Base-by-base conservation (phyloP, 805 yeast species). In the Clavispora phyllophila region DNA sequence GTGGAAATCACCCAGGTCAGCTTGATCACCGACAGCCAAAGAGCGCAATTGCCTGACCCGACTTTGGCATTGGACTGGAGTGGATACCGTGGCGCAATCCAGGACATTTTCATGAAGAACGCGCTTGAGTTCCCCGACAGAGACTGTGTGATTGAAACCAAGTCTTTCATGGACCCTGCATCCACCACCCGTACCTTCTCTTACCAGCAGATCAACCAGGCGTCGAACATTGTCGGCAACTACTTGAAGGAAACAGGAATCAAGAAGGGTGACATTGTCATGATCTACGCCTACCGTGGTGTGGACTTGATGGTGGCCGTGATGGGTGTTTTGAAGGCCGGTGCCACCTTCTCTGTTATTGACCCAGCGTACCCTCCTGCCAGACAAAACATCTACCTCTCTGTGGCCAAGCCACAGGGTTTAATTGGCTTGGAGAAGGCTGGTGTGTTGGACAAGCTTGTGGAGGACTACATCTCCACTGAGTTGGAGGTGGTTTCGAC, bases 321-420 rank as follows among this genome's bases (percentile, higher is more conserved):
- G 14, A 83, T 93, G 86, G 99, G 98, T 65, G 96, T 89, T 17
- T 77, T 93, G 61, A 93, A 93, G 68, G 98, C 99, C 1, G 99
- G 99, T 54, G 98, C 96, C 14, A 91, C 99, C 0, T 93, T 93
- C 63, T 90, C 97, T 9, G 99, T 93, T 18, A 95, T 93, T 50
- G 99, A 93, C 61, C 99, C 99, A 7, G 98, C 98, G 5, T 93
- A 93, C 63, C 99, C 99, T 34, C 96, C 99, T 14, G 95, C 96
- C 9, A 81, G 99, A 66, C 99, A 93, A 66, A 93, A 87, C 50
- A 79, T 93, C 47, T 93, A 93, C 63, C 73, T 93, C 44, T 81
- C 86, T 37, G 99, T 93, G 13, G 98, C 99, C 28, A 81, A 84
- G 63, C 99, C 99, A 26, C 78, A 70, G 54, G 99, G 96, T 50